Evolutionary conservation across 495 filamentous ascomycete genomes (phyloP).

Genomic region (Penicillium canariense): DNA sequence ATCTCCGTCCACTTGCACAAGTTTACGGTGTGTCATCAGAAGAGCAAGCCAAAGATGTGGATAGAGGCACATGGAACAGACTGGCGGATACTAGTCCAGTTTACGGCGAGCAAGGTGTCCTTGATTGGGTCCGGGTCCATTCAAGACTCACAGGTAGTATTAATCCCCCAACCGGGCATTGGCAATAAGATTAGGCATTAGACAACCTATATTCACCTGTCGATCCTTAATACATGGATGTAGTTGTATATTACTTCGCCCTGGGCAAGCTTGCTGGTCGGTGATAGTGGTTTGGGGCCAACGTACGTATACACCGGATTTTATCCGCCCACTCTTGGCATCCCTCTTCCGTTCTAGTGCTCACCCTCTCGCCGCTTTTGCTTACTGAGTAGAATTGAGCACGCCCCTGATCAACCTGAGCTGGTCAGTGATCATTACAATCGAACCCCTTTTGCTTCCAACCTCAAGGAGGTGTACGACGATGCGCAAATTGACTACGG

Average conservation of each 20-base stretch:
- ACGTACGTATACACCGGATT: slow-evolving; percentile 6
- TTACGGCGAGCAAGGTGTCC: background rate
- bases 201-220: background rate
- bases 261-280: background rate
- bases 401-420: background rate
- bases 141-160: slow-evolving; percentile 9
- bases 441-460: too few relatives aligned
- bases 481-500: too few relatives aligned
- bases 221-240: slow-evolving; percentile 1
- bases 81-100: background rate
- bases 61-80: background rate
- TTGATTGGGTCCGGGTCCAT: background rate
- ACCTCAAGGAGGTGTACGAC: too few relatives aligned
- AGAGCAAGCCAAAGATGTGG: background rate
- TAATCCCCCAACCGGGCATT: background rate
- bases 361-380: slow-evolving; percentile 3
- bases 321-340: too few relatives aligned
- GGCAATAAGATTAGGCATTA: background rate
- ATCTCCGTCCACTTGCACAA: background rate
- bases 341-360: background rate
- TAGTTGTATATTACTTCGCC: background rate
- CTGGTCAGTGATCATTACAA: background rate
- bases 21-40: background rate
- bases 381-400: slow-evolving; percentile 2
- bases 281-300: background rate